These are phyloP conservation scores for Diaporthe longicolla DNA, from an alignment of 2,329 filamentous ascomycete genomes.

Conservation along the genomic window DNA sequence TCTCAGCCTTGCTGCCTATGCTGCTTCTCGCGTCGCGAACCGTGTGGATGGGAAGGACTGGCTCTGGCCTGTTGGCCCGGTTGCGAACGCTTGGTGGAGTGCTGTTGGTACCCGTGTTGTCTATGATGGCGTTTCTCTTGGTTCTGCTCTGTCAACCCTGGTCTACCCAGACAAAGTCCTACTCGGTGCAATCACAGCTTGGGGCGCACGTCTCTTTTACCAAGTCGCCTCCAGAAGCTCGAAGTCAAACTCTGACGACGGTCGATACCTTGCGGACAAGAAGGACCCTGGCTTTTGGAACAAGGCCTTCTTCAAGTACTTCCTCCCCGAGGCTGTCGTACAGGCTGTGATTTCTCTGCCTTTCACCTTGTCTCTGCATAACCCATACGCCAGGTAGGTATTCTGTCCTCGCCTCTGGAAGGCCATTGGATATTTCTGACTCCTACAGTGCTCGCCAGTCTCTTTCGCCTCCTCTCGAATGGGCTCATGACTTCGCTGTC, in stretches of 20 bases:
- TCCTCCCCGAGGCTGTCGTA: constrained; percentile 70
- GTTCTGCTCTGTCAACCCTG: constrained; percentile 61
- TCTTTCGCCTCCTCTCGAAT: constrained; percentile 38
- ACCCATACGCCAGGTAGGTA: constrained; percentile 53
- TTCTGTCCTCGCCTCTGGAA: constrained; percentile 47
- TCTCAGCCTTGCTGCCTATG: constrained; percentile 66
- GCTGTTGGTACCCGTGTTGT: constrained; percentile 67
- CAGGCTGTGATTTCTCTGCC: constrained; percentile 70
- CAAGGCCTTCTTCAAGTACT: constrained; percentile 66
- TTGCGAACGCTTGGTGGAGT: constrained; percentile 73
- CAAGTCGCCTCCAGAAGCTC: constrained; percentile 65
- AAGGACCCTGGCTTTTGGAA: constrained; percentile 68
- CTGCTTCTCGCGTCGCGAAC: constrained; percentile 64
- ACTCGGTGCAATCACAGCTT: constrained; percentile 68
- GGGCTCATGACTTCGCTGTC: constrained; percentile 59
- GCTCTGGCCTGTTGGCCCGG: constrained; percentile 68
- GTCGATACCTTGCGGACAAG: constrained; percentile 67
- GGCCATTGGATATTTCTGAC: constrained; percentile 37
- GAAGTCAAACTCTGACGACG: constrained; percentile 67
- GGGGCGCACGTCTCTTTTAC: constrained; percentile 70
- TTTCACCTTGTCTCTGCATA: constrained; percentile 69
- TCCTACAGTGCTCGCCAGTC: constrained; percentile 35
- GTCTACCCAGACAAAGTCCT: constrained; percentile 69
- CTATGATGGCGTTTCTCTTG: constrained; percentile 60
- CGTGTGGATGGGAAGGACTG: constrained; percentile 73